phyloP scores from a whole-genome alignment of 805 yeast species.

The Barnettozyma salicaria region DNA sequence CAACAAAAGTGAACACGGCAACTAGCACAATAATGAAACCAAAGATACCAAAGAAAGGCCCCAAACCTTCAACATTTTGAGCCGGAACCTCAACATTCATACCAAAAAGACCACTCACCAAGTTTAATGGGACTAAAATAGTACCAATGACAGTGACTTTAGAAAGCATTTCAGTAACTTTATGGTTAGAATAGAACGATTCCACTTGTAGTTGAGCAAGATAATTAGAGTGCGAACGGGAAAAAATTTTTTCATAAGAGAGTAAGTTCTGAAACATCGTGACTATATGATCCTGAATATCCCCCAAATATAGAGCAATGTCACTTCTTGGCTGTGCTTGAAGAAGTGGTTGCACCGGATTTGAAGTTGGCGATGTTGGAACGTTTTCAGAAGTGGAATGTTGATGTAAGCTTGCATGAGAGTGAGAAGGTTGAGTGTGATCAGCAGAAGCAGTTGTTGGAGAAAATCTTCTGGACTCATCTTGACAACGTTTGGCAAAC shows the following conservation, averaged over 20 bases:
- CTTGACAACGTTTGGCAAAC: constrained; percentile 94
- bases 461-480: constrained; percentile 39
- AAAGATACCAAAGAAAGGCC: constrained; percentile 67
- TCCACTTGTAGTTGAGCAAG: constrained; percentile 92
- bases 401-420: constrained; percentile 1
- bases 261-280: constrained; percentile 90
- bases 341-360: constrained; percentile 7
- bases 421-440: constrained; percentile 11
- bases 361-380: background rate
- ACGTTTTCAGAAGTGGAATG: background rate
- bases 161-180: constrained; percentile 80
- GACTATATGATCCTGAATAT: constrained; percentile 94
- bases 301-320: constrained; percentile 92
- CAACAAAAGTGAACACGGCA: constrained; percentile 33
- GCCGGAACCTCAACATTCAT: constrained; percentile 95
- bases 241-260: constrained; percentile 88
- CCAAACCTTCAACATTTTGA: constrained; percentile 34
- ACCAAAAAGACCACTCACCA: constrained; percentile 89
- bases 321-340: constrained; percentile 74
- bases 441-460: constrained; percentile 31
- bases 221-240: constrained; percentile 87
- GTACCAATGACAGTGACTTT: constrained; percentile 90
- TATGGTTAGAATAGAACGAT: constrained; percentile 78
- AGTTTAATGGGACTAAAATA: constrained; percentile 79
- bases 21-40: constrained; percentile 44